Evolutionary conservation across 163 green algal genomes (phyloP), one percentile per base, ranked within the genome.

Genomic region (Volvox carteri): DNA sequence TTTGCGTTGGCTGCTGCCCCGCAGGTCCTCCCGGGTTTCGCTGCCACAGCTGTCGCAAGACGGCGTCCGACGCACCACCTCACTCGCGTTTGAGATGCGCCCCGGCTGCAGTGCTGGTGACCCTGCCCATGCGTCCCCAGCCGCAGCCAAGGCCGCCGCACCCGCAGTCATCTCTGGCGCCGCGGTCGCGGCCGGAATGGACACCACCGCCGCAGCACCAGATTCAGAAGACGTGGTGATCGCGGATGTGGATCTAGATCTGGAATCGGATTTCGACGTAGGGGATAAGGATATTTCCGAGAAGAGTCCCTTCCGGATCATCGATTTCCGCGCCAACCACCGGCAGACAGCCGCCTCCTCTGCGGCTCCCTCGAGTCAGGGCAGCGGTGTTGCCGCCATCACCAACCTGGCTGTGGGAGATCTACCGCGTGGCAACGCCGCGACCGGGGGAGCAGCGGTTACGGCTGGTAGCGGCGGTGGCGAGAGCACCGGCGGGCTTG

Each of bases 271-370:
- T 75, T 2, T 75, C 25, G 30, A 75, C 30, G 35, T 1, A 12
- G 30, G 1, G n/a, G 65, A 48, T 11, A 46, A 12, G 3, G 65
- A 75, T 46, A 1, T 78, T 37, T 58, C 14, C 39, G 33, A 81
- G 4, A 28, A 81, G 42, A 50, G 39, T 44, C 76, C 78, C n/a
- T 86, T 76, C 58, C 19, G 23, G 33, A 62, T 76, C 42, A 65
- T 76, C 9, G 23, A 70, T 23, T 74, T 85, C 21, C 54, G 58
- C 11, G 58, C 39, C 78, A 41, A 9, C 0, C 37, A 30, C 58
- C 58, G 39, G 23, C 25, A 37, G 1, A 4, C 58, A 8, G 30
- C 33, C 18, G 39, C 37, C 3, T 37, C 54, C 54, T n/a, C n/a
- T n/a, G n/a, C n/a, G n/a, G n/a, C n/a, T n/a, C n/a, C n/a, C n/a